A percentile compares a stretch with the other conserved stretches of the same genome.
Conservation (phyloP, 352 stramenopile genomes). For the Globisporangium cystogenes region DNA sequence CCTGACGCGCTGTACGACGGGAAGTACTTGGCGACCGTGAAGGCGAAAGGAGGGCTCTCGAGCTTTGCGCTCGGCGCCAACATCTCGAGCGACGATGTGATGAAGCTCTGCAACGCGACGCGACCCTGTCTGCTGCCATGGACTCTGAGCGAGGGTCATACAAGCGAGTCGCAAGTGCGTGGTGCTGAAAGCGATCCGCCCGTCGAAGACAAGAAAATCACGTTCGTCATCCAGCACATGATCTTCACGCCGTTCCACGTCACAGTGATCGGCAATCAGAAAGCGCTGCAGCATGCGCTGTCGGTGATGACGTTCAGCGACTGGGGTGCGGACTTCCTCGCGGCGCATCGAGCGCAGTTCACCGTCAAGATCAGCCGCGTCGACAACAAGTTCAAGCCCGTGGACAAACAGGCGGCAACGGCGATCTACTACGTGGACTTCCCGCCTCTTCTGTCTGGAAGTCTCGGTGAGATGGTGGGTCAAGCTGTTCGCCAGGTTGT, state of each 20-base stretch:
- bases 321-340: constrained; percentile 13
- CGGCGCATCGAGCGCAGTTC: constrained; percentile 26
- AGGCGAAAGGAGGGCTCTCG: constrained; percentile 25
- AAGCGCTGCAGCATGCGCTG: constrained; percentile 26
- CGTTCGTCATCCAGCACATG: constrained; percentile 16
- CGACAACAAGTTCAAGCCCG: constrained; percentile 9
- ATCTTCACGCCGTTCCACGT: constrained; percentile 39
- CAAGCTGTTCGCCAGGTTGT: constrained; percentile 19
- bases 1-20: constrained; percentile 30
- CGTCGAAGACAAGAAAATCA: constrained; percentile 12
- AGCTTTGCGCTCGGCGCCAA: constrained; percentile 38
- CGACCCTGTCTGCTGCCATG: constrained; percentile 37
- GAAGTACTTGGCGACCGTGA: constrained; percentile 40
- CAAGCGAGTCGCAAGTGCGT: neutral
- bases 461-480: constrained; percentile 4
- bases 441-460: neutral
- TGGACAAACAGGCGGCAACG: constrained; percentile 18
- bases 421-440: constrained; percentile 20
- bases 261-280: constrained; percentile 33
- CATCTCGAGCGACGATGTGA: constrained; percentile 46
- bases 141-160: constrained; percentile 22
- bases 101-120: constrained; percentile 38
- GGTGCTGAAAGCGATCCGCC: neutral
- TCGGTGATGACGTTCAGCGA: constrained; percentile 34
- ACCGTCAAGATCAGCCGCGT: constrained; percentile 34